A percentile compares a stretch with the other conserved stretches of the same genome.
Conservation (phyloP, 2,329 filamentous ascomycete genomes). For the Penicillium sclerotiorum region DNA sequence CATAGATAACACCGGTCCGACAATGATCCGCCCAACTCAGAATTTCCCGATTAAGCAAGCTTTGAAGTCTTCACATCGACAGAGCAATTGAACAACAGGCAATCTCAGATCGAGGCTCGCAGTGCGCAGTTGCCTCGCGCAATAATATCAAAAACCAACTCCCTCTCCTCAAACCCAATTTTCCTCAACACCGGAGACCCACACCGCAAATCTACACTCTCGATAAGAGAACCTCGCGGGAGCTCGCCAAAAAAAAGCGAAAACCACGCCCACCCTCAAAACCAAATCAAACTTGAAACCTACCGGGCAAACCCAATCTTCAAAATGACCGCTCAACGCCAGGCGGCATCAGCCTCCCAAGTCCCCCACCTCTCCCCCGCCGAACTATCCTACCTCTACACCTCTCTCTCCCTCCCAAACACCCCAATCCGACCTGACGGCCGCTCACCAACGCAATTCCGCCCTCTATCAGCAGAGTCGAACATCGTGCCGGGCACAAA, state of each 20-base stretch:
- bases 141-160: no score
- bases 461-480: slow-evolving; percentile 85
- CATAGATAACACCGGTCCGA: slow-evolving; percentile 28
- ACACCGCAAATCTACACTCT: background rate
- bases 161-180: background rate
- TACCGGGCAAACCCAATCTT: background rate
- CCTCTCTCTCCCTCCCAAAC: slow-evolving; percentile 76
- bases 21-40: slow-evolving; percentile 29
- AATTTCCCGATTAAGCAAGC: slow-evolving; percentile 36
- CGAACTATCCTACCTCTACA: slow-evolving; percentile 93
- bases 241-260: background rate
- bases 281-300: background rate
- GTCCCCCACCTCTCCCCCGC: slow-evolving; percentile 79
- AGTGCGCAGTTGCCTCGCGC: no score
- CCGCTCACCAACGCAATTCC: slow-evolving; percentile 80
- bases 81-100: slow-evolving; percentile 8
- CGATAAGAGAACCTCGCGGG: background rate
- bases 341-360: slow-evolving; percentile 54
- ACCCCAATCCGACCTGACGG: slow-evolving; percentile 84
- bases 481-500: slow-evolving; percentile 87
- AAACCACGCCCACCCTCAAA: background rate
- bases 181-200: background rate
- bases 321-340: slow-evolving; percentile 65
- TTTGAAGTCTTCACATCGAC: no score
- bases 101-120: no score